Conservation (phyloP, 768 basidiomycete genomes). For the Pleurotus platypus region DNA sequence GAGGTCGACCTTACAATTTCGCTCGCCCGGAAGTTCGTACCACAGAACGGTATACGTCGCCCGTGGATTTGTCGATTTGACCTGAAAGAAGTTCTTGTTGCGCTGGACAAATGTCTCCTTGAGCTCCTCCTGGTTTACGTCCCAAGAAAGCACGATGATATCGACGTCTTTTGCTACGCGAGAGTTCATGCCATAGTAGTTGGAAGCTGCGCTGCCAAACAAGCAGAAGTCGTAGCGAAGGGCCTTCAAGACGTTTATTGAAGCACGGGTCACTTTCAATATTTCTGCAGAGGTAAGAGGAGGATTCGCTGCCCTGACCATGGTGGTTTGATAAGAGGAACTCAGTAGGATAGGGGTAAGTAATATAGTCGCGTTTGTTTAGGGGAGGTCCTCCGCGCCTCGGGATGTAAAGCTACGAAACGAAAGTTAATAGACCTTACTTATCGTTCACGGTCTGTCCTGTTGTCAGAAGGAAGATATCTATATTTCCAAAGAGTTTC, state of each 20-base stretch:
- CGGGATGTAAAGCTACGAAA: no score
- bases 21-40: not conserved
- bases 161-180: not conserved
- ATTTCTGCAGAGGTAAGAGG: not conserved
- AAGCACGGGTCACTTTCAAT: not conserved
- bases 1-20: not conserved
- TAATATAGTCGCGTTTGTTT: no score
- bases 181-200: not conserved
- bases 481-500: no score
- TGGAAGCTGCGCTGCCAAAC: not conserved
- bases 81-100: not conserved
- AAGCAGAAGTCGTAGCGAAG: not conserved
- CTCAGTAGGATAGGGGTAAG: no score
- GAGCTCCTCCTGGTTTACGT: not conserved
- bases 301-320: not conserved
- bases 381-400: no score
- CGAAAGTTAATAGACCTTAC: no score
- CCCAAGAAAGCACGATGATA: not conserved
- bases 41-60: not conserved
- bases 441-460: no score
- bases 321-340: not conserved
- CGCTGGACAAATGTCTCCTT: not conserved
- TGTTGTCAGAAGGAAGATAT: no score
- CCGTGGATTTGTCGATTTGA: not conserved
- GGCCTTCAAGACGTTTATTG: not conserved